Evolutionary conservation across 306 rosid genomes (phyloP).

Genomic region (Herpetospermum pedunculosum): DNA sequence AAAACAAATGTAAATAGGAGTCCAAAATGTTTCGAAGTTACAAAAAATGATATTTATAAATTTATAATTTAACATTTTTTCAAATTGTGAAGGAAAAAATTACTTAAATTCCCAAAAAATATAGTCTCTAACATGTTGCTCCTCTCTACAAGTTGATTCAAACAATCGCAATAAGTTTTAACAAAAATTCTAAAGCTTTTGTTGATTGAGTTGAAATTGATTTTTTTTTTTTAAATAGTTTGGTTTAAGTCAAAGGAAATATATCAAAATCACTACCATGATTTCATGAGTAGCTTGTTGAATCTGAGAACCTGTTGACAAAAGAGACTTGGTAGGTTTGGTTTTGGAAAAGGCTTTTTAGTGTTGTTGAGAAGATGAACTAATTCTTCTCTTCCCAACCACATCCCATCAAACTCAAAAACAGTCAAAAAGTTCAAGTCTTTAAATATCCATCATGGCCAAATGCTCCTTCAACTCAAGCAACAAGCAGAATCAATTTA

Average conservation of each 20-base stretch:
- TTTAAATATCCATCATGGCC: neutral
- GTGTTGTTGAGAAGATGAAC: slow-evolving; percentile 15
- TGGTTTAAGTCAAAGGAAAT: neutral
- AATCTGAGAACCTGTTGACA: neutral
- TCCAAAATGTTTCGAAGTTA: too few relatives aligned
- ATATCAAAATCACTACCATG: neutral
- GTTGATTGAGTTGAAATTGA: neutral
- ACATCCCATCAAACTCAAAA: slow-evolving; percentile 18
- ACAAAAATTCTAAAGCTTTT: neutral
- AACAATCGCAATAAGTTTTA: neutral
- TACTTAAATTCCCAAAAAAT: neutral
- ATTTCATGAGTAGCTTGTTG: too few relatives aligned
- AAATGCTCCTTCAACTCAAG: neutral
- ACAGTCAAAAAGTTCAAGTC: neutral
- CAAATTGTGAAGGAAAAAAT: too few relatives aligned
- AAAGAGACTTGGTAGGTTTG: neutral
- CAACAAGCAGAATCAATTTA: neutral
- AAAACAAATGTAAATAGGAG: too few relatives aligned
- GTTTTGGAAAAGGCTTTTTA: neutral
- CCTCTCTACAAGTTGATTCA: too few relatives aligned
- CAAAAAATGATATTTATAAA: too few relatives aligned
- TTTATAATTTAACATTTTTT: too few relatives aligned
- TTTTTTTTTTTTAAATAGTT: too few relatives aligned
- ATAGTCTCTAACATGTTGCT: too few relatives aligned
- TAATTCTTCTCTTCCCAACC: slow-evolving; percentile 2